Evolutionary conservation across 352 stramenopile species (phyloP).

Genomic region (Globisporangium sylvaticum): DNA sequence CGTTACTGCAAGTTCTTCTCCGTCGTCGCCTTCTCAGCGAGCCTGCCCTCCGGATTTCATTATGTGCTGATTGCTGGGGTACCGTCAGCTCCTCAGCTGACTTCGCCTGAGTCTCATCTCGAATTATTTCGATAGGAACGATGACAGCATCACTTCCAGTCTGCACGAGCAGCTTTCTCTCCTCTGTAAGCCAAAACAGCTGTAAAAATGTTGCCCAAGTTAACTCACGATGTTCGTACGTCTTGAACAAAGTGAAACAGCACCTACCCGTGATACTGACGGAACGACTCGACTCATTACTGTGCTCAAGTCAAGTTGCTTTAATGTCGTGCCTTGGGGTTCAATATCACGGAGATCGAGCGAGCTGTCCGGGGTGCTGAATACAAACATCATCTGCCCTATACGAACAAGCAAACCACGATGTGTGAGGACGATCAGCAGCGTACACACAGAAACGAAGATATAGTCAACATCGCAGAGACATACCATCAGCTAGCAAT

Average conservation of each 20-base stretch:
- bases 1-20: not conserved
- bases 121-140: slow-evolving; percentile 18
- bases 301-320: slow-evolving; percentile 19
- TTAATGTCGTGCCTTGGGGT: slow-evolving; percentile 18
- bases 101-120: not conserved
- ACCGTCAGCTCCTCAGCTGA: not conserved
- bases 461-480: not conserved
- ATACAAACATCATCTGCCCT: slow-evolving; percentile 23
- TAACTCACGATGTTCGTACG: not conserved
- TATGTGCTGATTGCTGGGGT: not conserved
- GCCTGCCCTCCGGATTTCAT: no score
- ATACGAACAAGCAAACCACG: not conserved
- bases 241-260: not conserved
- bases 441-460: not conserved
- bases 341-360: slow-evolving; percentile 18
- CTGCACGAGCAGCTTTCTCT: slow-evolving; percentile 16
- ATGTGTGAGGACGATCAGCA: not conserved
- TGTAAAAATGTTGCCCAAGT: not conserved
- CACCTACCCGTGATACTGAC: slow-evolving; percentile 15
- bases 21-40: not conserved
- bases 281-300: slow-evolving; percentile 18
- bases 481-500: slow-evolving; percentile 28
- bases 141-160: slow-evolving; percentile 12
- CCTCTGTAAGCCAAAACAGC: slow-evolving; percentile 20
- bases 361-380: no score